These are phyloP conservation scores for Wickerhamiella bombiphila DNA, from an alignment of 805 yeast genomes.

Conservation along the genomic window DNA sequence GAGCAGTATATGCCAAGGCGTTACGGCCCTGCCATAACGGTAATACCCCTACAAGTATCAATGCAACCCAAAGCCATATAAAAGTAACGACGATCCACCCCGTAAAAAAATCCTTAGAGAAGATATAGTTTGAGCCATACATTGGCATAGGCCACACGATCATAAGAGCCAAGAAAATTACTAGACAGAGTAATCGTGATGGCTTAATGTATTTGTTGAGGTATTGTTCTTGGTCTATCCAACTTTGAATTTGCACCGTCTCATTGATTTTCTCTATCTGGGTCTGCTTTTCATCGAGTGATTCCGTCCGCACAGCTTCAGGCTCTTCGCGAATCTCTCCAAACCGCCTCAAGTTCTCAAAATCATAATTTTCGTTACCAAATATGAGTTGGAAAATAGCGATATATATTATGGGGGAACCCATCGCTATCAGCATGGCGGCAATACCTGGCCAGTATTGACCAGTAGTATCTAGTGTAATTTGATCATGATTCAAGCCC, in stretches of 20 bases:
- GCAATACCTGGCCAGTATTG: conserved; percentile 72
- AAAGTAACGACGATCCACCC: conserved; percentile 78
- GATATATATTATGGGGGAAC: no score
- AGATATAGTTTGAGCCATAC: conserved; percentile 67
- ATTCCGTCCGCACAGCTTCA: conserved; percentile 10
- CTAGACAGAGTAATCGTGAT: conserved; percentile 45
- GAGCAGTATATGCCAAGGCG: conserved; percentile 43
- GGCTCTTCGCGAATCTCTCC: conserved; percentile 32
- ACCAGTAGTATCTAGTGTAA: conserved; percentile 44
- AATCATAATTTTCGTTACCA: conserved; percentile 60
- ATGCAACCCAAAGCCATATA: conserved; percentile 50
- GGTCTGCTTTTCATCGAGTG: conserved; percentile 23
- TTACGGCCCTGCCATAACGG: conserved; percentile 63
- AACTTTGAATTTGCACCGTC: conserved; percentile 47
- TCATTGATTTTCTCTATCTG: conserved; percentile 34
- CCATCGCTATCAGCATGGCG: conserved; percentile 70
- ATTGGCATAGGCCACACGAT: conserved; percentile 87
- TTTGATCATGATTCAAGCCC: conserved; percentile 15
- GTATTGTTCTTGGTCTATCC: conserved; percentile 33
- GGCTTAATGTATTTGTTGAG: conserved; percentile 43
- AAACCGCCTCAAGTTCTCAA: conserved; percentile 46
- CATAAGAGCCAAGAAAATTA: conserved; percentile 45
- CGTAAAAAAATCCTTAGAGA: conserved; percentile 60
- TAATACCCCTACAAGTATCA: conserved; percentile 42
- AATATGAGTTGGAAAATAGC: no score